Base-by-base conservation (phyloP, 208 protist species). In the Wallacemonas sp. region DNA sequence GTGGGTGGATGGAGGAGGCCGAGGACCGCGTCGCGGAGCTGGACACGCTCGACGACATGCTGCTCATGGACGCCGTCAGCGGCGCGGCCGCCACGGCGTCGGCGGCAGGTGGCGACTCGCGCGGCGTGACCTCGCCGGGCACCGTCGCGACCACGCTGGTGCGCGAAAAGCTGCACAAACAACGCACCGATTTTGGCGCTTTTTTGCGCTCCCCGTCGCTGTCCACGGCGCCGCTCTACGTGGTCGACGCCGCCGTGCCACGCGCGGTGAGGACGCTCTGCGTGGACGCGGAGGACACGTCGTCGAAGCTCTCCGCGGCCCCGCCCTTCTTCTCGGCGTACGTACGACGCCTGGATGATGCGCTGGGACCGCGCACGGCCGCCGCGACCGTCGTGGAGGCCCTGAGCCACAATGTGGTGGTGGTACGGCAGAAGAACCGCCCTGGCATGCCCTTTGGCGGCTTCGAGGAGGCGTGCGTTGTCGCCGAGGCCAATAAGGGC, bases 1-100 rank as follows among this genome's bases (percentile, higher is more conserved):
- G 50, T 23, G 48, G 45, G 18, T 85, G 73, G 41, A 70, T 85
- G 2, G 26, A 59, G 7, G 52, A 59, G 20, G 52, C 52, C 31
- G 32, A n/a, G 7, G 26, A 8, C n/a, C 52, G 32, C 52, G 39
- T 59, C 32, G 52, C 52, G 31, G 52, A 59, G 52, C 52, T 59
- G 14, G 52, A 20, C 32, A 23, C 52, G 31, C 32, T 59, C n/a
- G 52, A 59, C 31, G 52, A 59, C 52, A 41, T 59, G 31, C 14
- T 59, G 52, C 32, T 59, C 0, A 59, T 59, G 52, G 52, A 59
- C 31, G 20, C 52, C 8, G 52, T 59, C 31, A 26, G 52, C 29
- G 52, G 32, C 48, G 26, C 48, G 22, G 48, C 48, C 3, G 48
- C 25, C 16, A n/a, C n/a, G n/a, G n/a, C n/a, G n/a, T n/a, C n/a